Evolutionary conservation across 768 basidiomycete genomes (phyloP).

Genomic region (Phylloporus arenicola): DNA sequence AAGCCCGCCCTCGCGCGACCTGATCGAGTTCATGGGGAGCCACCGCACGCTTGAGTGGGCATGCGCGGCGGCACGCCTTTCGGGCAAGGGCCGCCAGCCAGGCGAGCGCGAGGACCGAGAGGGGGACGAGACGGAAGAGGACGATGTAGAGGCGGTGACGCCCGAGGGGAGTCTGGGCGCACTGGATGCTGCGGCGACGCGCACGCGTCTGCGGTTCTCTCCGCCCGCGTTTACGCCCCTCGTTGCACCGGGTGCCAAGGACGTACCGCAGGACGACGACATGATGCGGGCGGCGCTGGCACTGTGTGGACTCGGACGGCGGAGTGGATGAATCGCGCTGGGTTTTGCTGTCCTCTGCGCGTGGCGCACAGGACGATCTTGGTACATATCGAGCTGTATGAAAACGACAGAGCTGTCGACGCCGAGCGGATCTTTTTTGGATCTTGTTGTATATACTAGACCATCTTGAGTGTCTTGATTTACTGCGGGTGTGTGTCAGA

Average conservation of each 20-base stretch:
- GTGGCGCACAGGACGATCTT: not conserved
- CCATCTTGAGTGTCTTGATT: not conserved
- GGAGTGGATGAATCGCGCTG: constrained; percentile 10
- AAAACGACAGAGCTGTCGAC: not conserved
- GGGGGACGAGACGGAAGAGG: constrained; percentile 55
- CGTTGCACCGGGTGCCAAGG: constrained; percentile 3
- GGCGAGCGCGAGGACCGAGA: constrained; percentile 9
- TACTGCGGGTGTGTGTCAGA: no score
- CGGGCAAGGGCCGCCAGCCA: constrained; percentile 36
- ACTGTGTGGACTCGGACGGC: constrained; percentile 50
- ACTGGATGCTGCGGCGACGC: constrained; percentile 28
- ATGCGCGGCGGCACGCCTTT: constrained; percentile 42
- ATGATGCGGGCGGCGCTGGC: constrained; percentile 67
- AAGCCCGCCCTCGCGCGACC: constrained; percentile 29
- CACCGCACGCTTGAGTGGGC: constrained; percentile 30
- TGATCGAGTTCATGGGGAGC: constrained; percentile 27
- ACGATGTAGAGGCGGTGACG: constrained; percentile 60
- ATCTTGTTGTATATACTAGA: not conserved
- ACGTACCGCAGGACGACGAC: constrained; percentile 47
- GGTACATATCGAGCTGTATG: not conserved
- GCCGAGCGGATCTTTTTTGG: no score
- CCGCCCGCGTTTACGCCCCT: not conserved
- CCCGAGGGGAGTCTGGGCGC: constrained; percentile 49
- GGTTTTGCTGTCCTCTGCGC: not conserved
- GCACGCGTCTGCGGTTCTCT: constrained; percentile 8